Conservation (phyloP, 106 monocot genomes). For the Agapanthus africanus region DNA sequence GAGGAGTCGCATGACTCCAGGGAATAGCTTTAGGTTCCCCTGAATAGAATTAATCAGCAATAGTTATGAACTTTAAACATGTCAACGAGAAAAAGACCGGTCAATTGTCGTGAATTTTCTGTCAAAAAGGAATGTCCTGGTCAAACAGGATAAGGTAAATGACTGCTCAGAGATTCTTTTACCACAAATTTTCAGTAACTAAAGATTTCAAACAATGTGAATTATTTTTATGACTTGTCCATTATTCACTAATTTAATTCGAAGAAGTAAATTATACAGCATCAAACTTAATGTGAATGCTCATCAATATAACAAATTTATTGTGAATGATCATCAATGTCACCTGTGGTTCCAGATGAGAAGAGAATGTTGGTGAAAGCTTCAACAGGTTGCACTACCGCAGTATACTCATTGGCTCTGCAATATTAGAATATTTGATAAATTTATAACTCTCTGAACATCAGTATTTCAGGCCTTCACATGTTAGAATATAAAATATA, state of each 20-base stretch:
- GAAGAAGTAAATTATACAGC: background rate
- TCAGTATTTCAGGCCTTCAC: background rate
- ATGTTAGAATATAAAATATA: too few species aligned
- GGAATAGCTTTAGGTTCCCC: constrained; percentile 98
- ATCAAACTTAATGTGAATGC: background rate
- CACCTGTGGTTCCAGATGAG: constrained; percentile 98
- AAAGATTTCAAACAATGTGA: background rate
- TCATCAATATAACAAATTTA: constrained; percentile 20
- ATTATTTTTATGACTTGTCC: constrained; percentile 1
- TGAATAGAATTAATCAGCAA: constrained; percentile 17
- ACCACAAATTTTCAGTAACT: background rate
- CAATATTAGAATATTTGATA: constrained; percentile 14
- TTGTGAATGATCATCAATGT: background rate
- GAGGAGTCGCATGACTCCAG: constrained; percentile 86
- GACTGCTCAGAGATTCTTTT: background rate
- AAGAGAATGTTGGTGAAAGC: constrained; percentile 88
- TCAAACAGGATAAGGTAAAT: background rate
- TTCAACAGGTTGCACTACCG: constrained; percentile 61
- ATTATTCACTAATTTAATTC: background rate
- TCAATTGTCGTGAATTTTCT: background rate
- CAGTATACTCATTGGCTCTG: constrained; percentile 41
- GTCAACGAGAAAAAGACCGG: background rate
- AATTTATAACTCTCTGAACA: background rate
- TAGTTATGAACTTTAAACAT: background rate
- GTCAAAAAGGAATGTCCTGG: too few species aligned